phyloP scores from a whole-genome alignment of 2,329 filamentous ascomycete genomes.

The Cordyceps javanica region DNA sequence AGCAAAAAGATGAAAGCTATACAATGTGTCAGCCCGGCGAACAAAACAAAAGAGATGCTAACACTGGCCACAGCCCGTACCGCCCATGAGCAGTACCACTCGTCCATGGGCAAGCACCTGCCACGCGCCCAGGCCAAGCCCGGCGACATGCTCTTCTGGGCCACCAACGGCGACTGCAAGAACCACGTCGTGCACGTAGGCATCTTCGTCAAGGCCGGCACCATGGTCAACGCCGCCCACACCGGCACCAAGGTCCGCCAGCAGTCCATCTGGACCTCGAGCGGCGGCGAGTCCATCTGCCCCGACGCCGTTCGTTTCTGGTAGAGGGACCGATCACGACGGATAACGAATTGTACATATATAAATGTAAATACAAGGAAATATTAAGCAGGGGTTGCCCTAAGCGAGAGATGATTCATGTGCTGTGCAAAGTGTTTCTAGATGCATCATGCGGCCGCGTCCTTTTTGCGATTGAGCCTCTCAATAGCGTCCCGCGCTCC shows the following conservation, averaged over 20 bases:
- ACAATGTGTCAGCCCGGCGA: too few species aligned
- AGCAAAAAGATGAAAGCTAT: too few species aligned
- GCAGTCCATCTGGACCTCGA: conserved; percentile 17
- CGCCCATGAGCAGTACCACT: conserved; percentile 16
- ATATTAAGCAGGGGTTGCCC: too few species aligned
- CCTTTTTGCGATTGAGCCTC: conserved; percentile 20
- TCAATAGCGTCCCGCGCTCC: conserved; percentile 32
- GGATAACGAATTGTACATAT: not conserved
- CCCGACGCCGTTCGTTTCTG: conserved; percentile 18
- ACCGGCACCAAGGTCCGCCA: conserved; percentile 16
- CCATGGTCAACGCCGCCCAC: conserved; percentile 17
- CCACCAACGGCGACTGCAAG: conserved; percentile 15
- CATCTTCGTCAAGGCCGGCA: conserved; percentile 14
- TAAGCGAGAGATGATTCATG: not conserved
- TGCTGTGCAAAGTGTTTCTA: not conserved
- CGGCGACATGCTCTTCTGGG: conserved; percentile 18
- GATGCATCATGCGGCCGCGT: not conserved
- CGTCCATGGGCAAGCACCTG: conserved; percentile 16
- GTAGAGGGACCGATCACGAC: conserved; percentile 6
- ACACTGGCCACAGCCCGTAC: conserved; percentile 11
- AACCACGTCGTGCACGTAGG: conserved; percentile 16
- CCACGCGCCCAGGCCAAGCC: conserved; percentile 15
- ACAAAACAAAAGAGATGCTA: not conserved
- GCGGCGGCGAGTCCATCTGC: conserved; percentile 15
- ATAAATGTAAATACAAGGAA: not conserved